Evolutionary conservation across 352 stramenopile species (phyloP), one percentile per base, ranked within the genome.

Genomic region (Globisporangium iwayamae): DNA sequence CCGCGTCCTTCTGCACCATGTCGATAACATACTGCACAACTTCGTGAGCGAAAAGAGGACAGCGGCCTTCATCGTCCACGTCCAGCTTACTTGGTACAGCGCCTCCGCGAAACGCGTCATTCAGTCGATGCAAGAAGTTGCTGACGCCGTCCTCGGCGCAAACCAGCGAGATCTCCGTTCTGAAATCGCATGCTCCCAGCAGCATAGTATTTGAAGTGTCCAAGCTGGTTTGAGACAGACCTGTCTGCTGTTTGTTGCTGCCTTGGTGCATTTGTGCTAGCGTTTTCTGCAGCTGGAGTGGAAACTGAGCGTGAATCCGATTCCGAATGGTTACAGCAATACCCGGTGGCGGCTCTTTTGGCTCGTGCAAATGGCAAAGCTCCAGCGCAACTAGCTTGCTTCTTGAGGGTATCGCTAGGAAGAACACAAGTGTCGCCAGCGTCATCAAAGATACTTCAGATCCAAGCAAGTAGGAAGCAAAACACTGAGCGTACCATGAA

Each of bases 321-420:
- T 78, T 74, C 2, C 74, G 69, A 63, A 93, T 87, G 1, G 66
- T 75, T 1, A 67, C 55, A 0, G 76, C 72, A 16, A 78, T 62
- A 5, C 75, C 67, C 1, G 58, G 16, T 1, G 69, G 63, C 36
- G 75, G 73, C 6, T 89, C 79, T 38, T 78, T 80, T 0, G 76
- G 58, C 32, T 89, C 73, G 48, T 84, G 71, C 0, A 71, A 56
- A 51, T 93, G 84, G 28, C 83, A 90, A 11, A 94, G 56, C 36
- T 94, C 83, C 6, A 94, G 52, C 4, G 80, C 76, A 18, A 92
- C 18, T 8, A 91, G 68, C 51, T 91, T 92, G 69, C 77, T 78
- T n/a, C 66, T 74, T 45, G 70, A 90, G 2, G 83, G 79, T 53
- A 92, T 89, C 2, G 69, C 85, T 57, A 43, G 1, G 16, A 48